Base-by-base conservation (phyloP, 2,329 filamentous ascomycete species). In the Botrytis tulipae region DNA sequence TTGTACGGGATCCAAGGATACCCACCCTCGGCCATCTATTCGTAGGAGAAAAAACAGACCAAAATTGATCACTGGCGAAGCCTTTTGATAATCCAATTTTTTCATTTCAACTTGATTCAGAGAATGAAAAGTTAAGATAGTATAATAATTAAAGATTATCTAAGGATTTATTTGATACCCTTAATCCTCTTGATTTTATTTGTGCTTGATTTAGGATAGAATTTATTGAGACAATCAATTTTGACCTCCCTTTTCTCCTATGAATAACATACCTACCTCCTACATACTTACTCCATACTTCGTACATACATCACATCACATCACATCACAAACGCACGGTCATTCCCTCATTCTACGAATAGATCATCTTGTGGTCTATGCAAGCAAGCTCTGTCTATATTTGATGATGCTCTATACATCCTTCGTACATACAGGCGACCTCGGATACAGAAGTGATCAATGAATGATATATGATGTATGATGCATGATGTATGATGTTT, bases 391-490 rank as follows among this genome's bases (percentile, higher is more conserved):
- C n/a, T 37, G 35, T 68, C 40, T 57, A 57, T 32, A 48, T 37
- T 37, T n/a, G 66, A 68, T n/a, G 48, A 42, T 68, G 25, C 29
- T 68, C 51, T 42, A 25, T 37, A 18, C 46, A 42, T 37, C 18
- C 46, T 22, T 42, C 20, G 22, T 40, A 54, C 25, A 68, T 42
- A 44, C 16, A 68, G 65, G 46, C 48, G 65, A 68, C 48, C 65
- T 68, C 35, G 65, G 65, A 68, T 54, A 54, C 22, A 29, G 32
- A 68, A 25, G 46, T 40, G 65, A 68, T 54, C 46, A 51, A 25
- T 37, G n/a, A n/a, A n/a, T n/a, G 65, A 67, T 54, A 46, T 37
- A 22, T 35, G 46, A 42, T 46, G 3, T 14, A 46, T 37, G 25
- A 42, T 48, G 29, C 16, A 42, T 42, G 40, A 42, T 22, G 22